Evolutionary conservation across 108 stramenopile genomes (phyloP).

Genomic region (Epipyxis sp.): DNA sequence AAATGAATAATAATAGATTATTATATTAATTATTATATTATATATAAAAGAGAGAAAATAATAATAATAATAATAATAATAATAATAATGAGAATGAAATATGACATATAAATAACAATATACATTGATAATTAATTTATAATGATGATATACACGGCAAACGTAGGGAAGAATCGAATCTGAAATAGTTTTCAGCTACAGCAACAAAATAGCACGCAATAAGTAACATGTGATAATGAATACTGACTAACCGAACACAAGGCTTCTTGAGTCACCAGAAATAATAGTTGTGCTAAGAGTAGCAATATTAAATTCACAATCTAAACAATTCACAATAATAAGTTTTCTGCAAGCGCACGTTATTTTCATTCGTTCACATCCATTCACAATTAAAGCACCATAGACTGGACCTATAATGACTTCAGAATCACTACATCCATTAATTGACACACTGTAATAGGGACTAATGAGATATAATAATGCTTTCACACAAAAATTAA

Average conservation of each 20-base stretch:
- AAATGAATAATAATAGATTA: too few relatives aligned
- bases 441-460: constrained; percentile 15
- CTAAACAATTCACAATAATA: constrained; percentile 19
- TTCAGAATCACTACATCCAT: constrained; percentile 2
- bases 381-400: constrained; percentile 30
- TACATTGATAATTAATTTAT: too few relatives aligned
- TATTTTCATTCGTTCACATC: constrained; percentile 19
- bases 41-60: too few relatives aligned
- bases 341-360: constrained; percentile 3
- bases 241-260: too few relatives aligned
- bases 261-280: background rate
- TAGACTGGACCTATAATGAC: constrained; percentile 17
- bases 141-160: constrained; percentile 2
- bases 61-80: too few relatives aligned
- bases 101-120: too few relatives aligned
- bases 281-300: constrained; percentile 4
- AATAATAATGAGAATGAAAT: too few relatives aligned
- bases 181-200: too few relatives aligned
- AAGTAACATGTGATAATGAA: too few relatives aligned
- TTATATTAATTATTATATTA: too few relatives aligned
- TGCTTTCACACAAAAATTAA: background rate
- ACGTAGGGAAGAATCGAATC: too few relatives aligned
- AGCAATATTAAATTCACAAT: constrained; percentile 25
- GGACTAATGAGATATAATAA: constrained; percentile 1
- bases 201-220: too few relatives aligned